Percentiles rank a stretch among this genome's conserved stretches.
phyloP scores from a whole-genome alignment of 2,329 filamentous ascomycete genomes.

The Penicillium sp. region DNA sequence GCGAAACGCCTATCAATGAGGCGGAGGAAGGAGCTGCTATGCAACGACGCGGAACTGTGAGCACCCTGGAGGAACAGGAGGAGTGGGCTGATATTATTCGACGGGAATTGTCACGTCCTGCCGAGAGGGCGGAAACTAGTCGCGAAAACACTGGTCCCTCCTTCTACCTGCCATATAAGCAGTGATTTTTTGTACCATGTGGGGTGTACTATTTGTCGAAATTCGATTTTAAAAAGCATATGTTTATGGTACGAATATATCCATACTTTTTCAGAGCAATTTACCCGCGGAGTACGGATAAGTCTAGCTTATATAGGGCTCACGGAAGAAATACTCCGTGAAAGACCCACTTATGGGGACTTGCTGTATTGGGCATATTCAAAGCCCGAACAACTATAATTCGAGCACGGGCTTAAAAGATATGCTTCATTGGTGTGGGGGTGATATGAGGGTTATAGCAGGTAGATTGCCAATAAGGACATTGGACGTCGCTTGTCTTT shows the following conservation, averaged over 20 bases:
- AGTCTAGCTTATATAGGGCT: background rate
- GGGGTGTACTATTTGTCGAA: background rate
- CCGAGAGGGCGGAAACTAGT: background rate
- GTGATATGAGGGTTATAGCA: background rate
- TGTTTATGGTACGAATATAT: background rate
- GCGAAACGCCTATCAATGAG: background rate
- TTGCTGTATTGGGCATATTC: background rate
- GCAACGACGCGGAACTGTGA: background rate
- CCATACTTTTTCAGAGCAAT: background rate
- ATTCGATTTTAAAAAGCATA: background rate
- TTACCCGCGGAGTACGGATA: background rate
- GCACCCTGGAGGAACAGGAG: background rate
- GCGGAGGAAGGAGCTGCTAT: background rate
- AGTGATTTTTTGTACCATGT: background rate
- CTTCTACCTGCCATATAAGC: conserved; percentile 14
- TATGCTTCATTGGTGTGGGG: background rate
- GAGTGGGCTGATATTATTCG: background rate
- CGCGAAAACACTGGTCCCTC: conserved; percentile 12
- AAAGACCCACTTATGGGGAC: background rate
- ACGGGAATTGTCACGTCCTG: background rate
- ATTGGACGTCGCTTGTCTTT: background rate
- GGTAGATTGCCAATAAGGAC: background rate
- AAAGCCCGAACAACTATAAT: background rate
- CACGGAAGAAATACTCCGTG: background rate
- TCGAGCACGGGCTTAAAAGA: background rate